phyloP scores from a whole-genome alignment of 768 basidiomycete species.

The Leucosporidium creatinivorum region DNA sequence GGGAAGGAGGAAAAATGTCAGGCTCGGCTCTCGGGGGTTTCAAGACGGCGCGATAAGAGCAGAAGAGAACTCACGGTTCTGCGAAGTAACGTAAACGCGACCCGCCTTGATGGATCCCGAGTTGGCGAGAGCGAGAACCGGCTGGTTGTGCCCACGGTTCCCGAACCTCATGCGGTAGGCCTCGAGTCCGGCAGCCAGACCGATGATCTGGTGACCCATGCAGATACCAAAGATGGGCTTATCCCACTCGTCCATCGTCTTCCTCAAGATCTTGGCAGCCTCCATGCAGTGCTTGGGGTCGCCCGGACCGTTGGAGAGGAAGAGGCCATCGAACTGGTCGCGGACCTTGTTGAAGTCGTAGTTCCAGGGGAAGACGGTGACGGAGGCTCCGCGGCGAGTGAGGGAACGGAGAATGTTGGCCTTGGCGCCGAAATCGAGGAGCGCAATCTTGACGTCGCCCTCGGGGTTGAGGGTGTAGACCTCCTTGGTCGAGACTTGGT shows the following conservation, averaged over 20 bases:
- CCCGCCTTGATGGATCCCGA: constrained; percentile 90
- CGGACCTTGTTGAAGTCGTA: constrained; percentile 88
- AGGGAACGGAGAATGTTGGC: constrained; percentile 93
- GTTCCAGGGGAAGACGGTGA: constrained; percentile 96
- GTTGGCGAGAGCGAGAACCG: constrained; percentile 89
- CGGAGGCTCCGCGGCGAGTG: constrained; percentile 78
- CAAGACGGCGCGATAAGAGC: neutral
- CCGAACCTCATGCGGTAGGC: constrained; percentile 99
- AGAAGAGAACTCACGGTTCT: constrained; percentile 41
- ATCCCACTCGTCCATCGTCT: constrained; percentile 76
- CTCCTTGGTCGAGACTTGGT: constrained; percentile 76
- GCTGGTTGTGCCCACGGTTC: constrained; percentile 99
- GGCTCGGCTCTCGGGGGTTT: constrained; percentile 3
- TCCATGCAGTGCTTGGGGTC: constrained; percentile 84
- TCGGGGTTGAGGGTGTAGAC: constrained; percentile 77
- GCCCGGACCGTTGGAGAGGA: constrained; percentile 94
- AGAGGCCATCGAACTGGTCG: constrained; percentile 87
- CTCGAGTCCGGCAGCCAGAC: constrained; percentile 92
- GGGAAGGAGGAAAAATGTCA: neutral
- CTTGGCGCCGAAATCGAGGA: constrained; percentile 95
- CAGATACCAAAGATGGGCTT: constrained; percentile 96
- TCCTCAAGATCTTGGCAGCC: constrained; percentile 69
- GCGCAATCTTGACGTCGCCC: constrained; percentile 84
- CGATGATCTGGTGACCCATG: constrained; percentile 98
- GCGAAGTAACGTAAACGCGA: constrained; percentile 93